Evolutionary conservation across 2,329 filamentous ascomycete genomes (phyloP).

Genomic region (Aulographum hederae): DNA sequence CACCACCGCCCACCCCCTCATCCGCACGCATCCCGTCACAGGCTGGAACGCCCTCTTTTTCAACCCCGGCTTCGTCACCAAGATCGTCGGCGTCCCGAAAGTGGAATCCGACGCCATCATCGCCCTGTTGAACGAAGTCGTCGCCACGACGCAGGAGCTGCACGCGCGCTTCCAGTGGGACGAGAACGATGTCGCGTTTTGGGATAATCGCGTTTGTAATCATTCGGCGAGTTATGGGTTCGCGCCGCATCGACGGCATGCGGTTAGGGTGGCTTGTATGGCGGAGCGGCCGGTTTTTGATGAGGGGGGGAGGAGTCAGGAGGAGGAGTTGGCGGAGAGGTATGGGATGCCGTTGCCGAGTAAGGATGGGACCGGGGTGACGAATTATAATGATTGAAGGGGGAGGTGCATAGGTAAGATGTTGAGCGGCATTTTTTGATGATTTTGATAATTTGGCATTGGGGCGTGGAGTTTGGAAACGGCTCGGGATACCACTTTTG

Average conservation of each 20-base stretch:
- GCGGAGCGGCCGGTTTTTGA: conserved; percentile 29
- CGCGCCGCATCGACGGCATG: conserved; percentile 36
- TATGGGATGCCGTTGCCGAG: conserved; percentile 32
- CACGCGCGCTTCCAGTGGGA: conserved; percentile 50
- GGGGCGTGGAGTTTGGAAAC: too few relatives aligned
- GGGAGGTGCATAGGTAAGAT: too few relatives aligned
- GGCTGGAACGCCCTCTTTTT: conserved; percentile 44
- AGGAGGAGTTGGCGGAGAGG: conserved; percentile 30
- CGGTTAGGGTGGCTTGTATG: conserved; percentile 28
- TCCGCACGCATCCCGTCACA: conserved; percentile 42
- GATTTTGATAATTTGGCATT: too few relatives aligned
- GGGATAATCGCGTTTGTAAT: conserved; percentile 44
- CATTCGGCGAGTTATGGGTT: conserved; percentile 39
- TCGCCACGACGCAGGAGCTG: conserved; percentile 44
- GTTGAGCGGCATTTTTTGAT: too few relatives aligned
- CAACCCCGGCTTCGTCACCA: conserved; percentile 38
- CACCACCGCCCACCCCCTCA: conserved; percentile 35
- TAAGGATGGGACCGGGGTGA: conserved; percentile 35
- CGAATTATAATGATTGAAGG: conserved; percentile 39
- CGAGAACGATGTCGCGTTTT: conserved; percentile 46
- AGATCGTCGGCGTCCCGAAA: conserved; percentile 39
- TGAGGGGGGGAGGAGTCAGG: conserved; percentile 29
- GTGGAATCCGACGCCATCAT: conserved; percentile 35
- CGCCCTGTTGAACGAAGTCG: conserved; percentile 32
- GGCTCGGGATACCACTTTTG: too few relatives aligned